Evolutionary conservation across 1,284 basidiomycete genomes (phyloP).

Genomic region (Ceratobasidium theobromae): DNA sequence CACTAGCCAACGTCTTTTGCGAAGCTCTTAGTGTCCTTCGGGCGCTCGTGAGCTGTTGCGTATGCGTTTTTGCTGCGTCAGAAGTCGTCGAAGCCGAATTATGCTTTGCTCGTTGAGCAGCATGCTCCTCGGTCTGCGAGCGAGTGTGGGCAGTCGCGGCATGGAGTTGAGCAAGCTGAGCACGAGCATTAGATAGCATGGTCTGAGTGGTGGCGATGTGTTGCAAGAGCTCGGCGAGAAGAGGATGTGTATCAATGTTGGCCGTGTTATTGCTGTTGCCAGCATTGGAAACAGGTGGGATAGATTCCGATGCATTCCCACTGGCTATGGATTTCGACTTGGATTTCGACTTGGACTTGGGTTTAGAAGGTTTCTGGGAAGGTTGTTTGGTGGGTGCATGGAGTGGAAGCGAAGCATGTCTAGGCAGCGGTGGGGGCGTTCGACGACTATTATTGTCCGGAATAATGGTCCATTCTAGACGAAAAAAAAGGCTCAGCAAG

Average conservation of each 20-base stretch:
- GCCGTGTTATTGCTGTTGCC: not conserved
- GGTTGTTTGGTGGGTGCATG: slow-evolving; percentile 46
- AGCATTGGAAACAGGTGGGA: not conserved
- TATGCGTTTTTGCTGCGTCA: slow-evolving; percentile 83
- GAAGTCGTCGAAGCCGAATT: slow-evolving; percentile 79
- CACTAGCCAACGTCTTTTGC: slow-evolving; percentile 63
- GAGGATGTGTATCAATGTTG: slow-evolving; percentile 48
- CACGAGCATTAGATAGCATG: slow-evolving; percentile 68
- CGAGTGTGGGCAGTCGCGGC: slow-evolving; percentile 64
- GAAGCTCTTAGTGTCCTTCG: slow-evolving; percentile 15
- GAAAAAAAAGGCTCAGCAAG: slow-evolving; percentile 4
- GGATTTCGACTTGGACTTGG: slow-evolving; percentile 5
- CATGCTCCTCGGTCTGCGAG: slow-evolving; percentile 80
- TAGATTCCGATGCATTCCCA: not conserved
- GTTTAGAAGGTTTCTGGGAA: slow-evolving; percentile 12
- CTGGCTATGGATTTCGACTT: slow-evolving; percentile 35
- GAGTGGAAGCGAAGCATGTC: slow-evolving; percentile 73
- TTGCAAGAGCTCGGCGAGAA: slow-evolving; percentile 71
- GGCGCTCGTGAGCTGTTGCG: slow-evolving; percentile 41
- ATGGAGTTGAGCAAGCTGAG: slow-evolving; percentile 74
- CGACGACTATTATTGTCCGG: slow-evolving; percentile 53
- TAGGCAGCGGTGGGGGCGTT: slow-evolving; percentile 78
- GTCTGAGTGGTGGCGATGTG: slow-evolving; percentile 72
- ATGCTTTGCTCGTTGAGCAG: slow-evolving; percentile 72
- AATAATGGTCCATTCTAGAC: slow-evolving; percentile 15